Conservation (phyloP, 306 rosid species). For the Sesbania bispinosa region DNA sequence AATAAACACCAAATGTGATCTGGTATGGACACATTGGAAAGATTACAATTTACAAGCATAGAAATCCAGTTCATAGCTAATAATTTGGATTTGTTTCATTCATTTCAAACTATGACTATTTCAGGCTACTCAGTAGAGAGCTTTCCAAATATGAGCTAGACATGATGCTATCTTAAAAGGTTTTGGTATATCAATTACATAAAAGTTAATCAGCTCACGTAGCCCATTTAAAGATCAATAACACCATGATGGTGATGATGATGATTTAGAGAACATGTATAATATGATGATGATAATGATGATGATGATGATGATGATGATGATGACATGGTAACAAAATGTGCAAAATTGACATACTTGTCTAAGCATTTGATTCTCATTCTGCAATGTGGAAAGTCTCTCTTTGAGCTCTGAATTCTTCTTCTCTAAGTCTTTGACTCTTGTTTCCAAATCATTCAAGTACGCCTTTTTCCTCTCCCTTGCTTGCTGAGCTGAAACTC, state of each 20-base stretch:
- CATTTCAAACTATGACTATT: too few species aligned
- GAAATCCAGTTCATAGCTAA: too few species aligned
- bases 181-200: background rate
- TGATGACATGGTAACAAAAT: background rate
- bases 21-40: background rate
- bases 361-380: constrained; percentile 99
- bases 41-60: background rate
- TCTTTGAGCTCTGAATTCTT: constrained; percentile 86
- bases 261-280: background rate
- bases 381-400: constrained; percentile 82
- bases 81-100: background rate
- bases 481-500: constrained; percentile 99
- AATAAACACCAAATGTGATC: background rate
- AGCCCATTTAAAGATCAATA: background rate
- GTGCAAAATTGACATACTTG: constrained; percentile 50
- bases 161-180: background rate
- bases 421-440: constrained; percentile 70
- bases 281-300: background rate
- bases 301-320: background rate
- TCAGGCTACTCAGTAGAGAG: too few species aligned
- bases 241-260: background rate
- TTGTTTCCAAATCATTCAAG: constrained; percentile 73
- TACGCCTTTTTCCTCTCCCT: constrained; percentile 96
- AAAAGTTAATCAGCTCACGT: background rate
- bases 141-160: background rate